Evolutionary conservation across 1,139 yeast species (phyloP).

Genomic region (Debaryomycetaceae sp.): DNA sequence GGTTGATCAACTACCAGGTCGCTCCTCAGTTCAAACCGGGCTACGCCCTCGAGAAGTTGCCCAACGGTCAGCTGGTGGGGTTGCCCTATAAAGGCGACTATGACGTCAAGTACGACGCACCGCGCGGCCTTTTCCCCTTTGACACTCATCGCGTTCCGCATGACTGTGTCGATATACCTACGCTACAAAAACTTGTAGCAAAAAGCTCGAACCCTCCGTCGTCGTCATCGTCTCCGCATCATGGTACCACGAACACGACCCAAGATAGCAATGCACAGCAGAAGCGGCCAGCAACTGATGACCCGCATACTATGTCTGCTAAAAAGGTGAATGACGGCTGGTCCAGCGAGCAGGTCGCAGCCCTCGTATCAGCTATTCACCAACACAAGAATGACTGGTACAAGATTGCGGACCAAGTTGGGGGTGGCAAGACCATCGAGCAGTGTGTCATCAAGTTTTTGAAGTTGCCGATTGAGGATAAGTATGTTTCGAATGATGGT

Average conservation of each 20-base stretch:
- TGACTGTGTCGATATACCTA: constrained; percentile 43
- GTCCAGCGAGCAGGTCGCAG: constrained; percentile 50
- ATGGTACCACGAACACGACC: too few species aligned
- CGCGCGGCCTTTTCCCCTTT: constrained; percentile 90
- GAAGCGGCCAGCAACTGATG: constrained; percentile 2
- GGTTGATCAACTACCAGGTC: constrained; percentile 88
- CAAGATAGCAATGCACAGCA: neutral
- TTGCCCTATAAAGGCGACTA: constrained; percentile 61
- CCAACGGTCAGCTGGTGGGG: constrained; percentile 34
- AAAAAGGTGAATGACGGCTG: constrained; percentile 49
- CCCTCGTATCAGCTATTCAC: constrained; percentile 52
- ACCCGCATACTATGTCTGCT: constrained; percentile 3
- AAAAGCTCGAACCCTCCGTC: neutral
- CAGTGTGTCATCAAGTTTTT: constrained; percentile 75
- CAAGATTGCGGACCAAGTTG: constrained; percentile 50
- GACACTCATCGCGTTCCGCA: constrained; percentile 60
- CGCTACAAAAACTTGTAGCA: constrained; percentile 39
- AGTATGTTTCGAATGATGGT: constrained; percentile 37
- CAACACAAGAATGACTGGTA: constrained; percentile 64
- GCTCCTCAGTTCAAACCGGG: constrained; percentile 59
- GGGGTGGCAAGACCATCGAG: constrained; percentile 60
- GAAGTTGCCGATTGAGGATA: constrained; percentile 74
- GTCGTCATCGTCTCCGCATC: too few species aligned
- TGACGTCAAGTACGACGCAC: constrained; percentile 71
- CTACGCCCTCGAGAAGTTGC: constrained; percentile 48